Percentiles rank a stretch among this genome's conserved stretches.
Evolutionary conservation across 257 asterid genomes (phyloP).

Genomic region (Knoxia roxburghii): DNA sequence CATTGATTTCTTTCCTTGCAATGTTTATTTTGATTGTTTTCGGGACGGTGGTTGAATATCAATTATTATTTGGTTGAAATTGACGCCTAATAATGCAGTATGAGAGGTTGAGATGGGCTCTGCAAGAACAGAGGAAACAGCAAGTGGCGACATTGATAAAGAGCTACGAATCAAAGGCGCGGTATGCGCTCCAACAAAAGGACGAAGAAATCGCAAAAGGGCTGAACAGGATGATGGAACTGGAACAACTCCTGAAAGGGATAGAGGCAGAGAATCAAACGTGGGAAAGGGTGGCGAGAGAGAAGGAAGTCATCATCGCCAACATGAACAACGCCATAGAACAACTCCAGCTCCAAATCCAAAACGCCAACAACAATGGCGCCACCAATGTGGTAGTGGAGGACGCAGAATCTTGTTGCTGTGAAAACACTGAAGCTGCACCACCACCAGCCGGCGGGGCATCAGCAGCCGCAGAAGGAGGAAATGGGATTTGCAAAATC

Average conservation of each 20-base stretch:
- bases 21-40: too few species aligned
- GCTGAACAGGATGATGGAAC: slow-evolving; percentile 36
- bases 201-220: slow-evolving; percentile 56
- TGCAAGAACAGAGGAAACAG: slow-evolving; percentile 52
- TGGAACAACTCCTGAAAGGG: slow-evolving; percentile 27
- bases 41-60: too few species aligned
- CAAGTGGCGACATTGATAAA: slow-evolving; percentile 29
- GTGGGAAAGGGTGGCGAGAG: slow-evolving; percentile 55
- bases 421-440: slow-evolving; percentile 6
- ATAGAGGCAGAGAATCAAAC: slow-evolving; percentile 48
- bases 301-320: slow-evolving; percentile 41
- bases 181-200: slow-evolving; percentile 37
- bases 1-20: not conserved
- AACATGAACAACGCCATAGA: slow-evolving; percentile 47
- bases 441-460: slow-evolving; percentile 13
- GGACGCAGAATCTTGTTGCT: slow-evolving; percentile 63
- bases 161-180: slow-evolving; percentile 44
- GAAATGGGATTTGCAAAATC: slow-evolving; percentile 41
- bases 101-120: slow-evolving; percentile 46
- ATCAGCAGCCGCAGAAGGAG: too few species aligned
- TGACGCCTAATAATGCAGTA: too few species aligned
- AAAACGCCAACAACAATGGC: not conserved
- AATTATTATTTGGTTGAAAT: too few species aligned
- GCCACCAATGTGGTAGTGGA: slow-evolving; percentile 16
- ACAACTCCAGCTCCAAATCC: slow-evolving; percentile 19